Evolutionary conservation across 768 basidiomycete species (phyloP).

Genomic region (Suillus tomentosus): DNA sequence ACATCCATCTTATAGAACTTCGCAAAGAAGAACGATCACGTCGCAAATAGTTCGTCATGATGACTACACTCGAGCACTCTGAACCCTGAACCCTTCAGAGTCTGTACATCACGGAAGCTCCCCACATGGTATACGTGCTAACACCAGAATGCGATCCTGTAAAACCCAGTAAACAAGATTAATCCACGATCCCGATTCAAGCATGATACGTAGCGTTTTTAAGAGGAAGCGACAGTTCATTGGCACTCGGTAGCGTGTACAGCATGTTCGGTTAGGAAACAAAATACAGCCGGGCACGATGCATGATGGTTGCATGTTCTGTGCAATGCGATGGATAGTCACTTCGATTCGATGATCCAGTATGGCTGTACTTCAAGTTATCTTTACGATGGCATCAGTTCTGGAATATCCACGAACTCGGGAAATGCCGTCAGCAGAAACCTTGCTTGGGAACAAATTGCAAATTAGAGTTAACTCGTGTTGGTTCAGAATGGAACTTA

Average conservation of each 20-base stretch:
- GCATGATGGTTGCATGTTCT: too few species aligned
- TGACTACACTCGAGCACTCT: neutral
- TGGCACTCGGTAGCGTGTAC: too few species aligned
- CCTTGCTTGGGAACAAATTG: too few species aligned
- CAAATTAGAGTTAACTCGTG: neutral
- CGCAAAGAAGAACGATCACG: neutral
- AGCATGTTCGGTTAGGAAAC: too few species aligned
- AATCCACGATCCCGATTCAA: neutral
- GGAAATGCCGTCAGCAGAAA: too few species aligned
- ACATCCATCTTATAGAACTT: neutral
- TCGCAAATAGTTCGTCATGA: neutral
- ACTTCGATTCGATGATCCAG: too few species aligned
- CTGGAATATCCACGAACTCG: too few species aligned
- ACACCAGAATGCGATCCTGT: neutral
- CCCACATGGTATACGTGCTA: neutral
- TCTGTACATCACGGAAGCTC: neutral
- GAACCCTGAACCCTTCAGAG: neutral
- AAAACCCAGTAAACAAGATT: neutral
- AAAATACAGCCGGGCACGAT: too few species aligned
- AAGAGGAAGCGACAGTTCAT: too few species aligned
- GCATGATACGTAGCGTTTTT: neutral
- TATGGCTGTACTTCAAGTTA: constrained; percentile 30
- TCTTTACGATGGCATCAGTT: constrained; percentile 65
- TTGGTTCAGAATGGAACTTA: too few species aligned
- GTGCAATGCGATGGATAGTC: too few species aligned